Conservation (phyloP, 441 rosid species). For the Gossypium gossypioides region DNA sequence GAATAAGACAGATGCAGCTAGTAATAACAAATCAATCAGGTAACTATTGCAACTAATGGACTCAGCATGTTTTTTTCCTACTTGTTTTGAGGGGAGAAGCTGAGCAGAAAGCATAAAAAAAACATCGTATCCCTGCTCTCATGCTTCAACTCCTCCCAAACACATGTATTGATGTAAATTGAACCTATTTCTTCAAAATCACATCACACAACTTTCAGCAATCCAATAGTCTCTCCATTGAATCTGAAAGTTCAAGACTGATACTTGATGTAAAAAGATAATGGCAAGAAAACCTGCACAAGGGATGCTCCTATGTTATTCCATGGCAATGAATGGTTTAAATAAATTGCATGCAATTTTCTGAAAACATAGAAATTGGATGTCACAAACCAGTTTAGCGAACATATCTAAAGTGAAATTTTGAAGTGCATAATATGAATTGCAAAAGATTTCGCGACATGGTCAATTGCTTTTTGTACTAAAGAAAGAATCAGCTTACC, state of each 20-base stretch:
- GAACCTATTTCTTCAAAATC: not conserved
- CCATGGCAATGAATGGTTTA: not conserved
- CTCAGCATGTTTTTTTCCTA: constrained; percentile 3
- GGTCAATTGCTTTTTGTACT: not conserved
- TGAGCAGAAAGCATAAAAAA: constrained; percentile 22
- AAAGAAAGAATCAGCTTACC: not conserved
- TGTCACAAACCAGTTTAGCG: too few relatives aligned
- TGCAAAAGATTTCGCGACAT: not conserved
- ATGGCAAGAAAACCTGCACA: constrained; percentile 22
- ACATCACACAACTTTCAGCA: constrained; percentile 2
- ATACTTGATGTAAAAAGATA: constrained; percentile 9
- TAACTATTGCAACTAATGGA: constrained; percentile 18
- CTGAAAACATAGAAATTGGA: not conserved
- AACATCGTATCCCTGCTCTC: constrained; percentile 12
- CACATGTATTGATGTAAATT: not conserved
- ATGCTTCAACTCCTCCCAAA: constrained; percentile 12
- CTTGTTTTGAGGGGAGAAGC: not conserved
- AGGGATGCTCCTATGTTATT: constrained; percentile 8
- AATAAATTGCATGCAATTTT: not conserved
- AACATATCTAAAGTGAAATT: not conserved
- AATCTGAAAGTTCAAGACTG: constrained; percentile 12
- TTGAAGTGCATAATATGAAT: not conserved
- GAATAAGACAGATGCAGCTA: not conserved
- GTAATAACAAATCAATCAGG: not conserved
- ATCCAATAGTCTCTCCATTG: not conserved